Percentiles rank a stretch among this genome's conserved stretches.
Evolutionary conservation across 805 yeast species (phyloP).

Genomic region (Cephaloascus albidus): DNA sequence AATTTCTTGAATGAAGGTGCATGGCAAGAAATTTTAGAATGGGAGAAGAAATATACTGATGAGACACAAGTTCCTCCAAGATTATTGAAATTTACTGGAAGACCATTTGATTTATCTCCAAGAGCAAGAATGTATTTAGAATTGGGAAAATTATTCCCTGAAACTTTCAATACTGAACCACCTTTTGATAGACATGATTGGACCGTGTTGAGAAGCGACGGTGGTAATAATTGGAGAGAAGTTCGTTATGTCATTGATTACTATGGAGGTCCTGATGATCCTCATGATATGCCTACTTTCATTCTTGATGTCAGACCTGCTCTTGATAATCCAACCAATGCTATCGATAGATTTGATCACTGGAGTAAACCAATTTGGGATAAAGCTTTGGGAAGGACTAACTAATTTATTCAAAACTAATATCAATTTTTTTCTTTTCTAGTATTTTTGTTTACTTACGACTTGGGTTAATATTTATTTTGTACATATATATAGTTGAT

Average conservation of each 20-base stretch:
- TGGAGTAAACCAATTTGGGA: slow-evolving; percentile 64
- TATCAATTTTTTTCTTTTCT: too few relatives aligned
- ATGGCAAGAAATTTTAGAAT: slow-evolving; percentile 85
- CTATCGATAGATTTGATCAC: slow-evolving; percentile 56
- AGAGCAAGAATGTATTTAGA: slow-evolving; percentile 64
- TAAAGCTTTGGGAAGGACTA: slow-evolving; percentile 56
- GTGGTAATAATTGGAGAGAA: slow-evolving; percentile 45
- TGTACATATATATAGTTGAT: too few relatives aligned
- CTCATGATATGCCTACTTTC: slow-evolving; percentile 84
- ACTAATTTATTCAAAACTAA: slow-evolving; percentile 4
- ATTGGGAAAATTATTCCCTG: slow-evolving; percentile 66
- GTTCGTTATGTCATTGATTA: slow-evolving; percentile 94
- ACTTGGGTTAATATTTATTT: too few relatives aligned
- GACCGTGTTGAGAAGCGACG: slow-evolving; percentile 74
- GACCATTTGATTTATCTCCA: slow-evolving; percentile 83
- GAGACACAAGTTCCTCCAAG: slow-evolving; percentile 58
- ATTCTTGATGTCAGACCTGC: slow-evolving; percentile 95
- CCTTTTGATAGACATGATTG: slow-evolving; percentile 99
- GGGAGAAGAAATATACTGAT: slow-evolving; percentile 74
- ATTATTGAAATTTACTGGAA: slow-evolving; percentile 78
- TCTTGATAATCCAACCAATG: slow-evolving; percentile 56
- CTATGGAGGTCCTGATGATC: slow-evolving; percentile 86
- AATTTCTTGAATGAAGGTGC: slow-evolving; percentile 96
- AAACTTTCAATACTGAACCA: slow-evolving; percentile 60
- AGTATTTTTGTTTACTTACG: too few relatives aligned